A percentile compares a stretch with the other conserved stretches of the same genome.
phyloP scores from a whole-genome alignment of 129 eudicot species.

The Sambucus nigra region DNA sequence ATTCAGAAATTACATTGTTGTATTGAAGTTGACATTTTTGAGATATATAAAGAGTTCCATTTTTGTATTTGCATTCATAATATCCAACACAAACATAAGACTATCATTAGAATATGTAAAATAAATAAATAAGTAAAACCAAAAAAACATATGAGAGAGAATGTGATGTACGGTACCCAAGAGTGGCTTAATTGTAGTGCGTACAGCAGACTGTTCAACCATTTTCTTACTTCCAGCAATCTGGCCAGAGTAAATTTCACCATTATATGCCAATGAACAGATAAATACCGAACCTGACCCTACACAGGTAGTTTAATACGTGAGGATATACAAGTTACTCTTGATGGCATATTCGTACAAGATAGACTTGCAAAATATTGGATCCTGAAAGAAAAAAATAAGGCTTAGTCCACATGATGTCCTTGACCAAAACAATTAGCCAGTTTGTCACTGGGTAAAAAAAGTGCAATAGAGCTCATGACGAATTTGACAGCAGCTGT shows the following conservation, averaged over 20 bases:
- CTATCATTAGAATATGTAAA: too few species aligned
- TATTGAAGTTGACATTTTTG: too few species aligned
- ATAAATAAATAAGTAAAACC: neutral
- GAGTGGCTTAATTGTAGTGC: constrained; percentile 19
- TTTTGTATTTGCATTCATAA: too few species aligned
- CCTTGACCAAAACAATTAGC: too few species aligned
- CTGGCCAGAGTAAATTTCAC: constrained; percentile 18
- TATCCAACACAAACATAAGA: neutral
- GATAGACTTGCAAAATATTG: constrained; percentile 16
- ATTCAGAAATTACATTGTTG: too few species aligned
- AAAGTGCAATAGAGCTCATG: too few species aligned
- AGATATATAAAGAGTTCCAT: too few species aligned
- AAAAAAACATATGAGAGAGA: neutral
- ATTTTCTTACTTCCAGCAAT: constrained; percentile 17
- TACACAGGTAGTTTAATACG: constrained; percentile 9
- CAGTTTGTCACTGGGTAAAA: too few species aligned
- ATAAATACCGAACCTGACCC: constrained; percentile 11
- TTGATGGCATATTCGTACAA: constrained; percentile 23
- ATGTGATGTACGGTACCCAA: constrained; percentile 8
- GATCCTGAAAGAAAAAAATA: constrained; percentile 12
- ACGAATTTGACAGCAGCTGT: too few species aligned
- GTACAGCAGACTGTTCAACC: constrained; percentile 26
- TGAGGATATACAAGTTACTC: constrained; percentile 9
- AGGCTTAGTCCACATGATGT: too few species aligned
- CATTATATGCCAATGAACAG: constrained; percentile 5